A percentile compares a stretch with the other conserved stretches of the same genome.
Conservation (phyloP, 495 filamentous ascomycete species). For the Lepidopterella palustris region DNA sequence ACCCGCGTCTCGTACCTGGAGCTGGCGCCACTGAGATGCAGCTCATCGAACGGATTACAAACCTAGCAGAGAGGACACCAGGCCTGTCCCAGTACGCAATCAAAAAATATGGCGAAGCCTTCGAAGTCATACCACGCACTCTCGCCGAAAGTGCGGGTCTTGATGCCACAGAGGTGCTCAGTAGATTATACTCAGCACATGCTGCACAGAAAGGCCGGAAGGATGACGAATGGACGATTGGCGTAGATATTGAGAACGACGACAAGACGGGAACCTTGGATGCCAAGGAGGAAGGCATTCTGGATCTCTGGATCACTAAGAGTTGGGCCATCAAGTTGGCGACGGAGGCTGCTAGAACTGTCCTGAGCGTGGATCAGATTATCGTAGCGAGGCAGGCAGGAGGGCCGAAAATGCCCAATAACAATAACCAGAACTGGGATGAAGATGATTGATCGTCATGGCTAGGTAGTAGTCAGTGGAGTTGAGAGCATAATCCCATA, state of each 20-base stretch:
- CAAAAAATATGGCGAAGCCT: slow-evolving; percentile 94
- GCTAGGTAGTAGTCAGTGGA: no score
- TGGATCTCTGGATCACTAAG: slow-evolving; percentile 88
- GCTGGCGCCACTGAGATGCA: slow-evolving; percentile 96
- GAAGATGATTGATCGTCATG: no score
- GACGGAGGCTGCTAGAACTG: slow-evolving; percentile 87
- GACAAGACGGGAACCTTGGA: slow-evolving; percentile 76
- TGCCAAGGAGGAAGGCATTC: slow-evolving; percentile 79
- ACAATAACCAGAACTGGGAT: slow-evolving; percentile 92
- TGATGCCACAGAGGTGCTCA: slow-evolving; percentile 91
- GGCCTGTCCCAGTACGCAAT: slow-evolving; percentile 92
- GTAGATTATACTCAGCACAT: slow-evolving; percentile 86
- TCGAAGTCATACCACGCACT: slow-evolving; percentile 91
- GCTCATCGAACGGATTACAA: slow-evolving; percentile 83
- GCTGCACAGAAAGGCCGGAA: slow-evolving; percentile 52
- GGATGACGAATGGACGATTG: slow-evolving; percentile 61
- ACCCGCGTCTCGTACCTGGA: slow-evolving; percentile 83
- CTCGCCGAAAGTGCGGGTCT: slow-evolving; percentile 91
- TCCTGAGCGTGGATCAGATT: slow-evolving; percentile 97
- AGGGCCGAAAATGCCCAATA: slow-evolving; percentile 91
- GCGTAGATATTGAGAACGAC: slow-evolving; percentile 88
- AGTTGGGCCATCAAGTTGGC: slow-evolving; percentile 94
- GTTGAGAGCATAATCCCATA: not conserved
- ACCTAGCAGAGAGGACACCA: slow-evolving; percentile 82
- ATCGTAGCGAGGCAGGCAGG: slow-evolving; percentile 97